Percentiles rank a stretch among this genome's conserved stretches.
phyloP scores from a whole-genome alignment of 495 filamentous ascomycete genomes.

The Letharia columbiana region DNA sequence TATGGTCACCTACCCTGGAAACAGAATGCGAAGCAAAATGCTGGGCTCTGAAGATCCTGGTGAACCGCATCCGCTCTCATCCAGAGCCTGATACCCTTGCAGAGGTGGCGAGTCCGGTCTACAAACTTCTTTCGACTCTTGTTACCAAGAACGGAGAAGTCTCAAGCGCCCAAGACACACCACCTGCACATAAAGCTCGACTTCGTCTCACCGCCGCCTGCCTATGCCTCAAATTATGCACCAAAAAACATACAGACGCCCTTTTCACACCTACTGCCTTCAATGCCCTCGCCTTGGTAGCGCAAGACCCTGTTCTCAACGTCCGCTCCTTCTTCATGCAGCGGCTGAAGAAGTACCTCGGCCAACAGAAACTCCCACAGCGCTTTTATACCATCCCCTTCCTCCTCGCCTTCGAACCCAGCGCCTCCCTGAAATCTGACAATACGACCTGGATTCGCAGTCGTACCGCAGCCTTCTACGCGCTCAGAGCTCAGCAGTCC shows the following conservation, averaged over 20 bases:
- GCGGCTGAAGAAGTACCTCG: slow-evolving; percentile 80
- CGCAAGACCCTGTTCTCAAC: slow-evolving; percentile 64
- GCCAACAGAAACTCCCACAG: slow-evolving; percentile 53
- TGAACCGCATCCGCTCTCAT: slow-evolving; percentile 70
- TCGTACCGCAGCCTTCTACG: slow-evolving; percentile 46
- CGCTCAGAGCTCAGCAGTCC: slow-evolving; percentile 27
- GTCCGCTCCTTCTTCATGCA: slow-evolving; percentile 72
- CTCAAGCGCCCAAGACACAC: slow-evolving; percentile 63
- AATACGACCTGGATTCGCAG: slow-evolving; percentile 84
- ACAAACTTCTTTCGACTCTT: slow-evolving; percentile 66
- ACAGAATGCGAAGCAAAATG: slow-evolving; percentile 77
- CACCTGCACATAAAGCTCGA: slow-evolving; percentile 61
- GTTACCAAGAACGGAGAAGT: slow-evolving; percentile 69
- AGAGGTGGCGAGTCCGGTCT: slow-evolving; percentile 57
- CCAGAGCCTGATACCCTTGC: slow-evolving; percentile 43
- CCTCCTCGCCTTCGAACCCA: slow-evolving; percentile 83
- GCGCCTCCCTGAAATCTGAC: slow-evolving; percentile 53
- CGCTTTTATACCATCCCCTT: slow-evolving; percentile 87
- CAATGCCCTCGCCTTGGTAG: slow-evolving; percentile 66
- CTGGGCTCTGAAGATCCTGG: slow-evolving; percentile 80
- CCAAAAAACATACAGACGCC: slow-evolving; percentile 63
- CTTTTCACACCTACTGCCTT: slow-evolving; percentile 63
- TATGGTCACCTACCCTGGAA: slow-evolving; percentile 68
- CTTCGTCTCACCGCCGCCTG: slow-evolving; percentile 76
- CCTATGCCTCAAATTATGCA: slow-evolving; percentile 76